A percentile compares a stretch with the other conserved stretches of the same genome.
These are phyloP conservation scores for Apodospora peruviana DNA, from an alignment of 495 filamentous ascomycete species.

Conservation along the genomic window DNA sequence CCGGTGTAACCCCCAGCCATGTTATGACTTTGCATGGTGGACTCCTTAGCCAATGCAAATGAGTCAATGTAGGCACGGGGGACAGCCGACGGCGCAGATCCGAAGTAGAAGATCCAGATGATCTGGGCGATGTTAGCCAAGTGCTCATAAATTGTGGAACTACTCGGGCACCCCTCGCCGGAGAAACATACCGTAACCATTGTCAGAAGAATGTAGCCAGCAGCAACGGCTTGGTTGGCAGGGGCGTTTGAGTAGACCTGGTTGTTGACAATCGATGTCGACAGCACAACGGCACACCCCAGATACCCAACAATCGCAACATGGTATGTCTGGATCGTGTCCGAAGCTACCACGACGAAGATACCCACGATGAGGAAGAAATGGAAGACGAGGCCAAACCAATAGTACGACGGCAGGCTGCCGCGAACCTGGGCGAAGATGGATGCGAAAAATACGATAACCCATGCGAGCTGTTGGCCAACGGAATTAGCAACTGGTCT, in stretches of 20 bases:
- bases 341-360: conserved; percentile 71
- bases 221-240: conserved; percentile 78
- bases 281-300: conserved; percentile 72
- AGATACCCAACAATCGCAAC: conserved; percentile 90
- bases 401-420: conserved; percentile 75
- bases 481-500: conserved; percentile 17
- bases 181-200: conserved; percentile 80
- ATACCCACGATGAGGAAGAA: conserved; percentile 76
- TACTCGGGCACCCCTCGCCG: too few relatives aligned
- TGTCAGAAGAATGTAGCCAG: conserved; percentile 91
- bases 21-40: conserved; percentile 59
- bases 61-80: conserved; percentile 92
- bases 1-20: conserved; percentile 54
- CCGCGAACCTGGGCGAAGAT: conserved; percentile 60
- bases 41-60: conserved; percentile 88
- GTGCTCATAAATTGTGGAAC: conserved; percentile 3
- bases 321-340: conserved; percentile 78
- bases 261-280: conserved; percentile 75
- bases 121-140: conserved; percentile 52
- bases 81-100: conserved; percentile 81
- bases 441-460: conserved; percentile 83
- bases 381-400: conserved; percentile 86
- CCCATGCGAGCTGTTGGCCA: conserved; percentile 77
- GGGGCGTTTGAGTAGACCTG: conserved; percentile 65
- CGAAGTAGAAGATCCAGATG: conserved; percentile 98